phyloP scores from a whole-genome alignment of 306 rosid genomes.

The Malus sieversii region DNA sequence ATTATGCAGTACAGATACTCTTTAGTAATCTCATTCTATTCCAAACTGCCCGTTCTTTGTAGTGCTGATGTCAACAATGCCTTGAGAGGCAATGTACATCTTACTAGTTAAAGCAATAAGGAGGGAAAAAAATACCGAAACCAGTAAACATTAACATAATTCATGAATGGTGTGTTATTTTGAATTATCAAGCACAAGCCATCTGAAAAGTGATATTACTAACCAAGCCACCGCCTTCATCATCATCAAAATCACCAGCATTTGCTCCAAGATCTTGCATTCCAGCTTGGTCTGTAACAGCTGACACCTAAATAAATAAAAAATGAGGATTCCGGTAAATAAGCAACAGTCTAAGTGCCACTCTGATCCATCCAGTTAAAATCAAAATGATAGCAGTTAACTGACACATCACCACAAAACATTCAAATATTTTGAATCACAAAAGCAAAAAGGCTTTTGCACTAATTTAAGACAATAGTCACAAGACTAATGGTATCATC shows the following conservation, averaged over 20 bases:
- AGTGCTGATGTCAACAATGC: not conserved
- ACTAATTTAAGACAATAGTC: not conserved
- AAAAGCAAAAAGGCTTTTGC: not conserved
- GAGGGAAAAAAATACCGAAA: not conserved
- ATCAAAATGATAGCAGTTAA: not conserved
- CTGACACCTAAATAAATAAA: constrained; percentile 58
- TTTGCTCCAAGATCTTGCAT: constrained; percentile 72
- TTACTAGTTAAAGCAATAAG: not conserved
- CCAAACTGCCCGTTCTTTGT: not conserved
- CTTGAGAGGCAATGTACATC: not conserved
- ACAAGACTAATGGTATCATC: not conserved
- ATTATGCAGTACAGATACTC: not conserved
- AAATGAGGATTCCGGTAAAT: not conserved
- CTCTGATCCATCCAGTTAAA: not conserved
- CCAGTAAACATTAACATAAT: not conserved
- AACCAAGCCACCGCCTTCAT: constrained; percentile 88
- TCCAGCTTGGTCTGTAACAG: constrained; percentile 78
- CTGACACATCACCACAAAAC: not conserved
- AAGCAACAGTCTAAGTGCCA: not conserved
- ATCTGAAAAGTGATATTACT: constrained; percentile 15
- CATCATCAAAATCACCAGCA: constrained; percentile 89
- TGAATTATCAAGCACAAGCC: not conserved
- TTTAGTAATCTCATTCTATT: not conserved
- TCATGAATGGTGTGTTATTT: not conserved
- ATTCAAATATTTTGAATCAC: not conserved